phyloP scores from a whole-genome alignment of 164 flowering plant species.

The Saururus chinensis region DNA sequence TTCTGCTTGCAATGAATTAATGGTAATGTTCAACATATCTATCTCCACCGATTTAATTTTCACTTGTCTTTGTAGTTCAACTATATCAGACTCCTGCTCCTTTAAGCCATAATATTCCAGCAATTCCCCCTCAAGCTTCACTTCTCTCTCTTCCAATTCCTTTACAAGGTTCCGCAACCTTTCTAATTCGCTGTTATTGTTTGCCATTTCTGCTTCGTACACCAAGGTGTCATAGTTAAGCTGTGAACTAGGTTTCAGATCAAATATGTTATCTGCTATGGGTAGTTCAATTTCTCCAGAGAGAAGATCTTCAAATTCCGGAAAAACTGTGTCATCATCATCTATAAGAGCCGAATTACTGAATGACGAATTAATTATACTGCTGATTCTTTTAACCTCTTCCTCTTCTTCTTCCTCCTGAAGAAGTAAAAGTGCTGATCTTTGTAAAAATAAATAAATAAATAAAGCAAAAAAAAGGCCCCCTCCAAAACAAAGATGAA shows the following conservation, averaged over 20 bases:
- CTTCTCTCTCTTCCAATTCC: slow-evolving; percentile 91
- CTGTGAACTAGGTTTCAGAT: slow-evolving; percentile 13
- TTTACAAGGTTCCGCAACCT: slow-evolving; percentile 58
- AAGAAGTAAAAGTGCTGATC: slow-evolving; percentile 3
- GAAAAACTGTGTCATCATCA: slow-evolving; percentile 38
- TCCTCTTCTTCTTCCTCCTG: slow-evolving; percentile 70
- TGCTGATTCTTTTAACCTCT: slow-evolving; percentile 80
- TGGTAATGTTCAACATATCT: slow-evolving; percentile 76
- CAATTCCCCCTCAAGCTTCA: slow-evolving; percentile 88
- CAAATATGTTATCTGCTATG: slow-evolving; percentile 37
- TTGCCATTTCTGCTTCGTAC: slow-evolving; percentile 69
- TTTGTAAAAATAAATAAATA: slow-evolving; percentile 2
- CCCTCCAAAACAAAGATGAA: neutral
- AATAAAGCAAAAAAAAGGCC: neutral
- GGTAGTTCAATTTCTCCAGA: slow-evolving; percentile 74
- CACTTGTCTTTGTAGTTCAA: slow-evolving; percentile 76
- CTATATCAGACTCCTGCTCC: slow-evolving; percentile 77
- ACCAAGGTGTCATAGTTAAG: slow-evolving; percentile 35
- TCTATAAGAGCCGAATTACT: slow-evolving; percentile 34
- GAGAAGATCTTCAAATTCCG: slow-evolving; percentile 70
- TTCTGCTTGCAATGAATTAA: slow-evolving; percentile 75
- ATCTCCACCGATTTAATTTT: slow-evolving; percentile 86
- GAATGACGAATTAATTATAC: slow-evolving; percentile 38
- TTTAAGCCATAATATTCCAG: slow-evolving; percentile 88
- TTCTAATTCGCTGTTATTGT: slow-evolving; percentile 64